phyloP scores from a whole-genome alignment of 2,329 filamentous ascomycete species.

The Claviceps maximensis region DNA sequence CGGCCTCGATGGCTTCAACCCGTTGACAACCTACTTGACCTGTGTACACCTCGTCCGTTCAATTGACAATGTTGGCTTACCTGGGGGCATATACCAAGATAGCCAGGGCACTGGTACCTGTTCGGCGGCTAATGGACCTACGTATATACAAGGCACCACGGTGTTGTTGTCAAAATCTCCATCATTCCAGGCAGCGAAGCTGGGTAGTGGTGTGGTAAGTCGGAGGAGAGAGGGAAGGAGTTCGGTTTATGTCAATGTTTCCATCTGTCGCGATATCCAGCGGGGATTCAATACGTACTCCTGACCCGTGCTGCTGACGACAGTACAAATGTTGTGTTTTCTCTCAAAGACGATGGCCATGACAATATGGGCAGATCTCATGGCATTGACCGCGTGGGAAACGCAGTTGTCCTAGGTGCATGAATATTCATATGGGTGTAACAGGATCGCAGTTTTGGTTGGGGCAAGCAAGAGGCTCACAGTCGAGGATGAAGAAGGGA shows the following conservation, averaged over 20 bases:
- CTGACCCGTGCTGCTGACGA: constrained; percentile 39
- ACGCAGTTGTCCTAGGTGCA: constrained; percentile 29
- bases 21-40: no score
- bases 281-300: constrained; percentile 23
- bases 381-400: constrained; percentile 22
- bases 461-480: constrained; percentile 20
- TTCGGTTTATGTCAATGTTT: no score
- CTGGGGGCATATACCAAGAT: constrained; percentile 46
- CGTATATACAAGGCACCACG: not conserved
- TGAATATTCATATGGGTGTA: constrained; percentile 20
- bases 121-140: constrained; percentile 32
- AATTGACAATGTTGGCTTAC: constrained; percentile 14
- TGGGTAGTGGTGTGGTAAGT: not conserved
- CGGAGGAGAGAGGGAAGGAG: not conserved
- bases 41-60: not conserved
- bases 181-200: not conserved
- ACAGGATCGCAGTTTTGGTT: constrained; percentile 23
- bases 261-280: no score
- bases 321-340: constrained; percentile 30
- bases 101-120: constrained; percentile 42
- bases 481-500: constrained; percentile 11
- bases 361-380: constrained; percentile 17
- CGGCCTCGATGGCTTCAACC: not conserved
- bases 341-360: constrained; percentile 20
- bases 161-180: not conserved